Percentiles rank a stretch among this genome's conserved stretches.
These are phyloP conservation scores for Pyricularia sp. DNA, from an alignment of 2,329 filamentous ascomycete species.

Conservation along the genomic window DNA sequence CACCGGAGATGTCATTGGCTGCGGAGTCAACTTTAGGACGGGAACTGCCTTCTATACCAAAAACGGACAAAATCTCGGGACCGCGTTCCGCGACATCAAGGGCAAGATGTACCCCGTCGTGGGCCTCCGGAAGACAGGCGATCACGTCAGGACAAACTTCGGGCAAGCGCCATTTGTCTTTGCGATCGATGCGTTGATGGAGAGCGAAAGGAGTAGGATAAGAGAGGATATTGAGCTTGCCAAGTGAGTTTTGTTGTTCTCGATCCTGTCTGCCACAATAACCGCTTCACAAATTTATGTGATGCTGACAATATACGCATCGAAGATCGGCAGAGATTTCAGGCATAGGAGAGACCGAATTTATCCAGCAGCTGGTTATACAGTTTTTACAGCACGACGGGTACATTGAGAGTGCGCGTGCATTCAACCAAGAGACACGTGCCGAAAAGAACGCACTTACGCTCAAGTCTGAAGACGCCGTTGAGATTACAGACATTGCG, in stretches of 20 bases:
- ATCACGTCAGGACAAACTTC: slow-evolving; percentile 56
- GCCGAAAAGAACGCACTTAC: slow-evolving; percentile 63
- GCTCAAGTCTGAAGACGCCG: slow-evolving; percentile 40
- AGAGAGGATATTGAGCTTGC: slow-evolving; percentile 48
- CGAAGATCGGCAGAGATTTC: background rate
- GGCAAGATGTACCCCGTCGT: slow-evolving; percentile 55
- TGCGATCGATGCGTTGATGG: slow-evolving; percentile 82
- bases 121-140: slow-evolving; percentile 55
- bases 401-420: slow-evolving; percentile 84
- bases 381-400: slow-evolving; percentile 93
- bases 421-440: slow-evolving; percentile 75
- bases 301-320: background rate
- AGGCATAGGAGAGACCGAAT: slow-evolving; percentile 56
- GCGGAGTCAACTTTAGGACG: slow-evolving; percentile 56
- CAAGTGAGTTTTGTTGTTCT: slow-evolving; percentile 18
- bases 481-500: slow-evolving; percentile 54
- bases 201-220: slow-evolving; percentile 54
- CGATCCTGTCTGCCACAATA: background rate
- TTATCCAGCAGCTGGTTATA: slow-evolving; percentile 75
- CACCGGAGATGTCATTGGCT: slow-evolving; percentile 50
- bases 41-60: slow-evolving; percentile 61
- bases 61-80: slow-evolving; percentile 50
- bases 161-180: slow-evolving; percentile 73
- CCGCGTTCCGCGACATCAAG: slow-evolving; percentile 57
- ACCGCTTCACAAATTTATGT: background rate